Conservation (phyloP, 2,329 filamentous ascomycete genomes). For the Colletotrichum liaoningense region DNA sequence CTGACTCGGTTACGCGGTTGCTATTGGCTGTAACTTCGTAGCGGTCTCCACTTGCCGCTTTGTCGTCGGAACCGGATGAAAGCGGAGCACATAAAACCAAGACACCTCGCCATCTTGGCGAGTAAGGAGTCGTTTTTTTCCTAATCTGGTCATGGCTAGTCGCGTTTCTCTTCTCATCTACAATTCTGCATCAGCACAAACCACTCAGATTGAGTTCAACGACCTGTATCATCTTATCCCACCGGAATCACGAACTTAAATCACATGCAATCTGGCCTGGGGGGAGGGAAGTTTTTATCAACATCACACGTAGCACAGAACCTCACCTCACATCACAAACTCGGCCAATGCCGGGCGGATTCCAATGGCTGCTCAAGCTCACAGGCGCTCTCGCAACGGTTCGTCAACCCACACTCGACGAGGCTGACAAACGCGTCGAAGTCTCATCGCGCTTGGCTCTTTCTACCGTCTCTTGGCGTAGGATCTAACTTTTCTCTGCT, state of each 20-base stretch:
- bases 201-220: background rate
- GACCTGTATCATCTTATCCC: background rate
- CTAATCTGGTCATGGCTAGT: background rate
- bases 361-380: background rate
- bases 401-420: background rate
- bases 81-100: background rate
- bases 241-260: background rate
- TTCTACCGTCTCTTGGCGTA: background rate
- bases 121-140: background rate
- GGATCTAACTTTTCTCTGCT: background rate
- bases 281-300: background rate
- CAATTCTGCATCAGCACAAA: background rate
- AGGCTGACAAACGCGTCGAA: too few relatives aligned
- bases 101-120: background rate
- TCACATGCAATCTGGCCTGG: background rate
- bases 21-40: background rate
- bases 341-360: background rate
- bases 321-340: background rate
- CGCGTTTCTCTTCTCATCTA: background rate
- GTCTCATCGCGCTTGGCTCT: too few relatives aligned
- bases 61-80: background rate
- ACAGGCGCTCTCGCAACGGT: background rate
- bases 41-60: background rate
- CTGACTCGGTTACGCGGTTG: background rate
- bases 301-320: background rate